Percentiles rank a stretch among this genome's conserved stretches.
These are phyloP conservation scores for Pseudogymnoascus verrucosus DNA, from an alignment of 2,329 filamentous ascomycete genomes.

Conservation along the genomic window DNA sequence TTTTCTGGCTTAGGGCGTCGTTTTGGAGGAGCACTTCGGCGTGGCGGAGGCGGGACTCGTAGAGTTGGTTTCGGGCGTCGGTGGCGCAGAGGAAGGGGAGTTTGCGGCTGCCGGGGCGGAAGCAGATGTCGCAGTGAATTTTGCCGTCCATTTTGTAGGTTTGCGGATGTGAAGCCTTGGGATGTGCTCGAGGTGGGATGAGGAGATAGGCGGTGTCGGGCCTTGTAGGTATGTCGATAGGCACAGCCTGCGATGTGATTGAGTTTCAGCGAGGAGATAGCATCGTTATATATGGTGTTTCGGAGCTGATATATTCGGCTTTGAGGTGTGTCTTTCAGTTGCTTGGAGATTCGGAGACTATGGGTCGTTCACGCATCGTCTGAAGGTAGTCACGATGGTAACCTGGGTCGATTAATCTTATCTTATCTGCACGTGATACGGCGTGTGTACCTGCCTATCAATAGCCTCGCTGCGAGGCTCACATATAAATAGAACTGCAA, in stretches of 20 bases:
- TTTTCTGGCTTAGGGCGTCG: conserved; percentile 35
- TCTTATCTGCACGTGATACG: background rate
- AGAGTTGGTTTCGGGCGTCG: conserved; percentile 62
- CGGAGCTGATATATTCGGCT: background rate
- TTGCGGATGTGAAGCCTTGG: conserved; percentile 12
- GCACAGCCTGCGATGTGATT: background rate
- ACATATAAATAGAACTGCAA: background rate
- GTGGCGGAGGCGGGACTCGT: conserved; percentile 54
- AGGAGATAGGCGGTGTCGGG: background rate
- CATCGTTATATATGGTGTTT: background rate
- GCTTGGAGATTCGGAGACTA: background rate
- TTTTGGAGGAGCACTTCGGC: conserved; percentile 55
- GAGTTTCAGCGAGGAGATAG: background rate
- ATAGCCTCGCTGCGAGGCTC: background rate
- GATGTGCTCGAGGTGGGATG: background rate
- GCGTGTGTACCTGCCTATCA: background rate
- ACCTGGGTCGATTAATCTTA: conserved; percentile 6
- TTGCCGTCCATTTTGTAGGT: conserved; percentile 22
- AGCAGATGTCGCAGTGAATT: conserved; percentile 66
- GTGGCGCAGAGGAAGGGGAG: conserved; percentile 60
- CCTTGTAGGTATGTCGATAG: background rate
- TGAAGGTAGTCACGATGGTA: background rate
- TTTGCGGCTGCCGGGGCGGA: conserved; percentile 45
- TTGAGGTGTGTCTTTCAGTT: background rate
- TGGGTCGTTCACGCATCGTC: background rate